phyloP scores from a whole-genome alignment of 2,329 filamentous ascomycete genomes.

The Arthrobotrys megalospora region DNA sequence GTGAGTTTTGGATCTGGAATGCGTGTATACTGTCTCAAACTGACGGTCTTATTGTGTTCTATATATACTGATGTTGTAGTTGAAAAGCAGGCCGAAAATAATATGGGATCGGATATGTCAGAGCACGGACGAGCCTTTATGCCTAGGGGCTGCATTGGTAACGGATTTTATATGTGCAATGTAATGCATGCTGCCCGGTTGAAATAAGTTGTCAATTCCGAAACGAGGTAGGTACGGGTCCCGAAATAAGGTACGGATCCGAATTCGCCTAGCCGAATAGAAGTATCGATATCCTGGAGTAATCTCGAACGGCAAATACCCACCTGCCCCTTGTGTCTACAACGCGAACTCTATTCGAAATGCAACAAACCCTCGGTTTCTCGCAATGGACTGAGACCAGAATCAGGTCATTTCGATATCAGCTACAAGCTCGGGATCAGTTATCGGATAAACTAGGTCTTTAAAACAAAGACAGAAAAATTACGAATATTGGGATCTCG shows the following conservation, averaged over 20 bases:
- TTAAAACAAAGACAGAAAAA: background rate
- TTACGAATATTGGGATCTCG: too few species aligned
- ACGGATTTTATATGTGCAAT: too few species aligned
- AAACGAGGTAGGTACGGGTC: slow-evolving; percentile 11
- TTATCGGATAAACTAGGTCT: background rate
- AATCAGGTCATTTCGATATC: slow-evolving; percentile 13
- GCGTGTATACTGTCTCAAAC: too few species aligned
- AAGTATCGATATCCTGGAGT: background rate
- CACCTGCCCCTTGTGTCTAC: background rate
- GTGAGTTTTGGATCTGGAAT: too few species aligned
- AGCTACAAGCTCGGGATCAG: background rate
- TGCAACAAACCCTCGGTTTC: slow-evolving; percentile 27
- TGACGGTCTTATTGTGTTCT: too few species aligned
- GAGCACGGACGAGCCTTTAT: slow-evolving; percentile 1
- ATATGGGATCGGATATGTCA: background rate
- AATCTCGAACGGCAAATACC: slow-evolving; percentile 42
- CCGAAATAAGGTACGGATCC: slow-evolving; percentile 50
- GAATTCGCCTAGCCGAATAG: slow-evolving; percentile 50
- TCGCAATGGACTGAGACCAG: slow-evolving; percentile 5
- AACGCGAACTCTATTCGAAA: slow-evolving; percentile 36
- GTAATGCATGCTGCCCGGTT: background rate
- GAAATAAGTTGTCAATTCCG: slow-evolving; percentile 8
- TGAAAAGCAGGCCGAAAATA: background rate
- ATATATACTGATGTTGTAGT: background rate
- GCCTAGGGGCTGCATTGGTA: background rate